phyloP scores from a whole-genome alignment of 2,329 filamentous ascomycete genomes.

The Colletotrichum coccodes region DNA sequence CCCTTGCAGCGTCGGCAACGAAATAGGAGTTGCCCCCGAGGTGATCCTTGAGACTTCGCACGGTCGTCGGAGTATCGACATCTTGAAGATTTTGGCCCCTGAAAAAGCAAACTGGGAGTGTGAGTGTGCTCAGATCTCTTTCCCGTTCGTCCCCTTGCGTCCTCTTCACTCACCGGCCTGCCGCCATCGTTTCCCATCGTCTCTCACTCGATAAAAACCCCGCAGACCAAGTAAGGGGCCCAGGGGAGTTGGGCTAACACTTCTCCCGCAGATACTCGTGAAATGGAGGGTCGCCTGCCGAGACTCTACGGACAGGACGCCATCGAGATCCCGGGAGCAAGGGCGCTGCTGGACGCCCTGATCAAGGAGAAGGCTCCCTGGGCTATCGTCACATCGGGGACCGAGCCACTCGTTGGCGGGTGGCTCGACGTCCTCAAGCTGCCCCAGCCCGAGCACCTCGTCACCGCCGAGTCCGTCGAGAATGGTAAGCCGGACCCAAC shows the following conservation, averaged over 20 bases:
- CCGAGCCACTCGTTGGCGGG: conserved; percentile 72
- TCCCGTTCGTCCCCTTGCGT: conserved; percentile 19
- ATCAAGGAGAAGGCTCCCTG: conserved; percentile 74
- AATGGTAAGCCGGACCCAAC: conserved; percentile 82
- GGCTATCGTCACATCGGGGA: conserved; percentile 88
- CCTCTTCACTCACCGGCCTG: neutral
- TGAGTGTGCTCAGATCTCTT: conserved; percentile 57
- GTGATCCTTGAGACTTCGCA: conserved; percentile 92
- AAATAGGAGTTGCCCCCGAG: conserved; percentile 86
- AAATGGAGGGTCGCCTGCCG: conserved; percentile 83
- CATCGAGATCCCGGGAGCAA: conserved; percentile 85
- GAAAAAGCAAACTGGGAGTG: conserved; percentile 94
- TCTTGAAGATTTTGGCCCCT: conserved; percentile 80
- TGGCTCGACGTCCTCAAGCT: conserved; percentile 77
- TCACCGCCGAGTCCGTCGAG: conserved; percentile 80
- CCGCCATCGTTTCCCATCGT: neutral
- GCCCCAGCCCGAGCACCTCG: conserved; percentile 71
- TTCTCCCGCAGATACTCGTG: conserved; percentile 72
- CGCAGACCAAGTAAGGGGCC: neutral
- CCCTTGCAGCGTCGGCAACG: conserved; percentile 73
- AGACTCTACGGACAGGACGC: conserved; percentile 81
- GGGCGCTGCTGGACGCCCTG: conserved; percentile 74
- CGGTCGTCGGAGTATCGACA: conserved; percentile 89
- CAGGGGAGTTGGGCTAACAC: conserved; percentile 3
- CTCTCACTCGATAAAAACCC: neutral